Evolutionary conservation across 2,329 filamentous ascomycete genomes (phyloP).

Genomic region (Hirsutella thompsonii): DNA sequence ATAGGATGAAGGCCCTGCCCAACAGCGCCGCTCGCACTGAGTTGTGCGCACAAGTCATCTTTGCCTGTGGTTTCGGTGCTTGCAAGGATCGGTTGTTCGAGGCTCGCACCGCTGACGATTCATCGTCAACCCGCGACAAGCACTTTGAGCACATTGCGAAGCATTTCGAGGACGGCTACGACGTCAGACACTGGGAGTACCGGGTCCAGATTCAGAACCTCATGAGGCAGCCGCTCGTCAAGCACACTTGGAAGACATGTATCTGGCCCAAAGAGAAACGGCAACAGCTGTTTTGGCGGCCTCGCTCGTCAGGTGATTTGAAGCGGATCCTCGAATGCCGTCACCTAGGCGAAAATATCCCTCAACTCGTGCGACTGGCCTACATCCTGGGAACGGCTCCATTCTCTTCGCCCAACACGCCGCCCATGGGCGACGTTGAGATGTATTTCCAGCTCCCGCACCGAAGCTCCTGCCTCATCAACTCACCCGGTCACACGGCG

Average conservation of each 20-base stretch:
- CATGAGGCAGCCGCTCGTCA: conserved; percentile 28
- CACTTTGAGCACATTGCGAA: conserved; percentile 34
- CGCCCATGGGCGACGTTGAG: conserved; percentile 25
- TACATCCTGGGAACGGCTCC: conserved; percentile 29
- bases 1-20: conserved; percentile 26
- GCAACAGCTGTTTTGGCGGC: conserved; percentile 24
- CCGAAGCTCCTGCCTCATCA: conserved; percentile 21
- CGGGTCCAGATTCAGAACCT: conserved; percentile 29
- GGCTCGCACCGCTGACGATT: conserved; percentile 21
- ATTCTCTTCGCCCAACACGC: conserved; percentile 21
- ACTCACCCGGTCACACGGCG: conserved; percentile 17
- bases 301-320: conserved; percentile 27
- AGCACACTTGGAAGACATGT: conserved; percentile 30
- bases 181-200: conserved; percentile 30
- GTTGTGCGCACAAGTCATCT: conserved; percentile 29
- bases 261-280: conserved; percentile 32
- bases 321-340: conserved; percentile 31
- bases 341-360: conserved; percentile 26
- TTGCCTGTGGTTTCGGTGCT: conserved; percentile 27
- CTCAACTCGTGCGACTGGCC: conserved; percentile 27
- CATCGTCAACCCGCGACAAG: conserved; percentile 23
- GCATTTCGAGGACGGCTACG: conserved; percentile 29
- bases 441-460: conserved; percentile 24
- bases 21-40: conserved; percentile 27
- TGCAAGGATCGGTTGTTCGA: conserved; percentile 31